Evolutionary conservation across 345 rosid species (phyloP), one percentile per base, ranked within the genome.

Genomic region (Murraya paniculata): DNA sequence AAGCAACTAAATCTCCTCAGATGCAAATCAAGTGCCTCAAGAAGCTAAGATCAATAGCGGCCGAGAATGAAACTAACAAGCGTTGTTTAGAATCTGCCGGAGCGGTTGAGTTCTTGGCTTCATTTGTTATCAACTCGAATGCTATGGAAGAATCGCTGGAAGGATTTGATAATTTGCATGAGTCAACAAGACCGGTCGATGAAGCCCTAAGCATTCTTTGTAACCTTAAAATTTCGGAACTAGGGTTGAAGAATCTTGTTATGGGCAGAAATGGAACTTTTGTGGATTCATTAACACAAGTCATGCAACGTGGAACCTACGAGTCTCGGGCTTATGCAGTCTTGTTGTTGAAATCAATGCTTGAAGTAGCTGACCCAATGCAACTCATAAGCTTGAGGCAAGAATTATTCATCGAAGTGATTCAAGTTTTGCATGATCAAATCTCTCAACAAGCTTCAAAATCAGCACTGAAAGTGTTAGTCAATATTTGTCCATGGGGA

Each of bases 51-150:
- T 86, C 89, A 14, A 85, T 93, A 14, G 89, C 91, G 2, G 62
- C 87, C 2, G 90, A 88, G 64, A 92, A 84, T 39, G 86, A 73
- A 16, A 81, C 89, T 5, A 95, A 93, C 86, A 88, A 87, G 60
- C 82, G 94, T 30, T 89, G 92, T 86, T 81, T 95, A 74, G 97
- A 89, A 80, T 82, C 89, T 0, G 93, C 96, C 0, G 98, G 98
- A 2, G 93, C 83, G 0, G 90, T 88, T 3, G 97, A 92, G 59
- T 93, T 93, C 81, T 78, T 91, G 73, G 89, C 88, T 7, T 76
- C 84, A 11, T 30, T 90, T 56, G 75, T 90, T 5, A 78, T 50
- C 38, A 80, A 67, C 45, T 73, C 50, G 24, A 5, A 18, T 50
- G 58, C 61, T 30, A 19, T 28, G 8, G 73, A 60, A 36, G 83